Evolutionary conservation across 768 basidiomycete species (phyloP), one percentile per base, ranked within the genome.

Genomic region (Pleurotus tuber-regium): DNA sequence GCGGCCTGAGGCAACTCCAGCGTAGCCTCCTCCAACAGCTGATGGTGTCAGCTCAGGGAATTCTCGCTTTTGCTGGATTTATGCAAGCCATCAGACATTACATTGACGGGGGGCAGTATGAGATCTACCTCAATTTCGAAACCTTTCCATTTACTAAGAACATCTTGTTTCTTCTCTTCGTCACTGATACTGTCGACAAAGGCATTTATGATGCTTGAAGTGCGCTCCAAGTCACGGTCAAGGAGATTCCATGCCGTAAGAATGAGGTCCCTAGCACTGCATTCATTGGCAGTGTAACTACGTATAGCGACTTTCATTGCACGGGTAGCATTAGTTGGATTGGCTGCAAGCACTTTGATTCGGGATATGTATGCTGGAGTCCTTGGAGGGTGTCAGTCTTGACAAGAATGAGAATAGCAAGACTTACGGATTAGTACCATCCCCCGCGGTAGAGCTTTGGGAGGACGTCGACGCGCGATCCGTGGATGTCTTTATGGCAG

Each of bases 171-270:
- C 78, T 97, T 95, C 18, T 93, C 91, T 42, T 86, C 84, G 30
- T 91, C 90, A 2, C 90, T 89, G 6, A 96, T 62, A 4, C 92
- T 67, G 57, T 92, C 92, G 4, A 93, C 82, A 28, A 90, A 73
- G 2, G 79, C 72, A 53, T 85, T 87, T 38, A 92, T 73, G 28
- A 90, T 78, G 54, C 86, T 83, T 0, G 84, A 85, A 0, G 91
- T 89, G 25, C 82, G 76, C 46, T 97, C 92, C 18, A 88, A 64
- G 38, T 71, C 69, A 44, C 63, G 60, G 51, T 75, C 71, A 68
- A 70, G 59, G 36, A 68, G 76, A 62, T 85, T 89, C 85, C 86
- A 96, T n/a, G 95, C 74, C 0, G 90, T 95, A 33, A 86, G 85
- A 44, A 98, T 86, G 55, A 98, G 75, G 66, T 96, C 96, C 3